Evolutionary conservation across 805 yeast species (phyloP).

Genomic region (Diddensiella transvaalensis): DNA sequence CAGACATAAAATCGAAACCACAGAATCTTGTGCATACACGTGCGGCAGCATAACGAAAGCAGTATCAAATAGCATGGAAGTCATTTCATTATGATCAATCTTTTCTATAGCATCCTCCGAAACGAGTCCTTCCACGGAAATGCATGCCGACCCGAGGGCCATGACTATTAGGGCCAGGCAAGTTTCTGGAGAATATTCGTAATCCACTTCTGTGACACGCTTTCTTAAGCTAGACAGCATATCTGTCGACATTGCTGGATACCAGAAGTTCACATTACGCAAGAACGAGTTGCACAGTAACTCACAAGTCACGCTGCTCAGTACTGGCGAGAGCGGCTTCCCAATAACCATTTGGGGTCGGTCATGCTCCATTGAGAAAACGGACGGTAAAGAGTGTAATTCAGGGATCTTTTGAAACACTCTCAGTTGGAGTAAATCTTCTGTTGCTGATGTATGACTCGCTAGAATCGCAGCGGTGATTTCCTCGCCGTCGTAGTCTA

Average conservation of each 20-base stretch:
- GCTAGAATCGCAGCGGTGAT: slow-evolving; percentile 10
- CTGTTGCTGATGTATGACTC: slow-evolving; percentile 12
- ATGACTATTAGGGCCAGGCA: slow-evolving; percentile 7
- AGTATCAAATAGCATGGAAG: not conserved
- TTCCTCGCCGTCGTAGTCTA: not conserved
- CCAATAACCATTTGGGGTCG: slow-evolving; percentile 1
- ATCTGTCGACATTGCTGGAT: slow-evolving; percentile 9
- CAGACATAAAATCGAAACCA: slow-evolving; percentile 9
- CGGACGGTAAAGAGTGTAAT: slow-evolving; percentile 5
- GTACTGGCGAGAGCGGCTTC: not conserved
- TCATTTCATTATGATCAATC: not conserved
- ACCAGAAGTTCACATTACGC: slow-evolving; percentile 17
- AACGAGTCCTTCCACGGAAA: slow-evolving; percentile 2
- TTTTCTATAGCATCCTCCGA: not conserved
- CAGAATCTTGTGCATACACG: slow-evolving; percentile 7
- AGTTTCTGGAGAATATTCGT: not conserved
- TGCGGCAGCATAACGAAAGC: slow-evolving; percentile 9
- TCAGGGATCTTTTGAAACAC: slow-evolving; percentile 8
- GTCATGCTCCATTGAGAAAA: slow-evolving; percentile 9
- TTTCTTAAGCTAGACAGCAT: slow-evolving; percentile 1
- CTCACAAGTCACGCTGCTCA: not conserved
- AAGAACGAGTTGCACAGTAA: slow-evolving; percentile 9
- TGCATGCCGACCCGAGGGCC: slow-evolving; percentile 13
- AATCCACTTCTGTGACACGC: not conserved
- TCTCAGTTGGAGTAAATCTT: slow-evolving; percentile 7